Conservation (phyloP, 495 filamentous ascomycete species). For the Arthonia radiata region DNA sequence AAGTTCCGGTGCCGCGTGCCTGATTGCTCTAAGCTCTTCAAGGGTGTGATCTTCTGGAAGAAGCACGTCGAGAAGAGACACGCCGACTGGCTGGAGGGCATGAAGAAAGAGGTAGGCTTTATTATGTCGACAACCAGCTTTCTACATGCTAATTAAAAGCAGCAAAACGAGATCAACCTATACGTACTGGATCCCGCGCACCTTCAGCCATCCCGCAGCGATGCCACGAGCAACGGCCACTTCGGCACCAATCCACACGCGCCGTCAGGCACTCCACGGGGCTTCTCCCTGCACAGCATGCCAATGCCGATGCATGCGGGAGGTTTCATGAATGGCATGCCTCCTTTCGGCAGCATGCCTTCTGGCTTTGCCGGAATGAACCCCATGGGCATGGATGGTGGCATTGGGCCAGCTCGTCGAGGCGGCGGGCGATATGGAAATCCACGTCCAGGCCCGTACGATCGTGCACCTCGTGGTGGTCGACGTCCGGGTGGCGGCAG, state of each 20-base stretch:
- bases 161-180: constrained; percentile 73
- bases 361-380: no score
- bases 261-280: constrained; percentile 67
- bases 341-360: no score
- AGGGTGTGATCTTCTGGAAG: constrained; percentile 84
- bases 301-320: no score
- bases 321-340: no score
- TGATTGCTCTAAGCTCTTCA: constrained; percentile 90
- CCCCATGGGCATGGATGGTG: no score
- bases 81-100: constrained; percentile 55
- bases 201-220: constrained; percentile 72
- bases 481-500: constrained; percentile 24
- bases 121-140: background rate
- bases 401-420: constrained; percentile 25
- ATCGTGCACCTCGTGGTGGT: constrained; percentile 11
- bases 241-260: constrained; percentile 56
- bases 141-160: constrained; percentile 5
- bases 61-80: constrained; percentile 98
- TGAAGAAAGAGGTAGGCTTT: constrained; percentile 55
- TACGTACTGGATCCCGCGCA: constrained; percentile 87
- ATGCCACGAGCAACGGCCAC: constrained; percentile 94
- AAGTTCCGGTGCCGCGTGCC: constrained; percentile 93
- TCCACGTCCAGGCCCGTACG: constrained; percentile 9
- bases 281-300: constrained; percentile 67
- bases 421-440: constrained; percentile 8